Evolutionary conservation across 2,329 filamentous ascomycete species (phyloP), one percentile per base, ranked within the genome.

Genomic region (Pyricularia sp.): DNA sequence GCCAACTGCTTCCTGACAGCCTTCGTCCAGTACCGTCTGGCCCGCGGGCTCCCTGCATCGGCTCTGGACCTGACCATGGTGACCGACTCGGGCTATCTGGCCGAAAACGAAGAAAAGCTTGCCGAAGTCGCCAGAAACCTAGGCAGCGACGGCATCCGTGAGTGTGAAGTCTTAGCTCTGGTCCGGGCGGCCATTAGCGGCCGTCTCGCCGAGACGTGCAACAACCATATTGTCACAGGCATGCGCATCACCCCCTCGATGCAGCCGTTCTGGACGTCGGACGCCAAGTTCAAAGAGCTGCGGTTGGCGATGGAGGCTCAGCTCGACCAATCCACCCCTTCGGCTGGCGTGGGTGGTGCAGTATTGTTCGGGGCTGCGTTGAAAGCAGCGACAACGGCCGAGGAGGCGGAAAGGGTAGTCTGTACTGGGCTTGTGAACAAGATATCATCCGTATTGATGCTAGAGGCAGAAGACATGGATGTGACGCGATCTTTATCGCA

Each of bases 21-120:
- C 13, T 69, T 80, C 7, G 76, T 73, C n/a, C 73, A 74, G 49
- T 73, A 77, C 66, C 73, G 78, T 1, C 69, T 71, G 3, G 65
- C 67, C 0, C 69, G 67, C 4, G 76, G 76, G 0, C 70, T 78
- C 3, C 71, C 76, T 0, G 71, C 71, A 0, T 28, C 79, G 0
- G 78, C 78, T 0, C 74, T 88, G 1, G 78, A 86, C 68, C 73
- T 87, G 16, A 82, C 82, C 0, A 77, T 78, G 1, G 77, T 87
- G 9, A 75, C 75, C 0, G 80, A 79, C 66, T 76, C 79, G 0
- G 81, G 81, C 2, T 82, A 82, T 69, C 72, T 83, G 1, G 79
- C 80, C 1, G 78, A 81, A 65, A 65, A 72, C 65, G 73, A 74
- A 0, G 79, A 82, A 55, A 79, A 79, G 68, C 82, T 81, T 35